phyloP scores from a whole-genome alignment of 805 yeast genomes.

The Scheffersomyces amazonensis region DNA sequence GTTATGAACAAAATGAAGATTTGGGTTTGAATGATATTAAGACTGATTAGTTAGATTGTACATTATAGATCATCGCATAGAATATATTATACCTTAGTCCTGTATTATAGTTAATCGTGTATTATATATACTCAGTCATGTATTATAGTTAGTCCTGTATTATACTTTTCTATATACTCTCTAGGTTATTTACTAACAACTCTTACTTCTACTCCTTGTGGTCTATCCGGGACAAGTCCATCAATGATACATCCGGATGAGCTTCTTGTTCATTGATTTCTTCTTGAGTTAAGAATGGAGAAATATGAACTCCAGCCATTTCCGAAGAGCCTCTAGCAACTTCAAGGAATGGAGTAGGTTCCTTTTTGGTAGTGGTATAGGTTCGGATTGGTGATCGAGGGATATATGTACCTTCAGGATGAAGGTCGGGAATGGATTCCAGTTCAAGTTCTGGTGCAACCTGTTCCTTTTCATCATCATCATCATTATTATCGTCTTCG shows the following conservation, averaged over 20 bases:
- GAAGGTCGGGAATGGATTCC: too few relatives aligned
- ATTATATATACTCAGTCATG: too few relatives aligned
- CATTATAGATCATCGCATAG: too few relatives aligned
- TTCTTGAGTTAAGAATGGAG: background rate
- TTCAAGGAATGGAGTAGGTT: background rate
- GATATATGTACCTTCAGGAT: too few relatives aligned
- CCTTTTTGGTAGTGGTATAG: background rate
- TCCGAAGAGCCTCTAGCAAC: background rate
- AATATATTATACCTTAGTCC: too few relatives aligned
- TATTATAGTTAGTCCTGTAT: too few relatives aligned
- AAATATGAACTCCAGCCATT: background rate
- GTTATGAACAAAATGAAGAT: constrained; percentile 85
- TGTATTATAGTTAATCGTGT: too few relatives aligned
- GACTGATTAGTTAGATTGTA: constrained; percentile 12
- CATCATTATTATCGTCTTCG: constrained; percentile 4
- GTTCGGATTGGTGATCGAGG: background rate
- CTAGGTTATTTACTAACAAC: too few relatives aligned
- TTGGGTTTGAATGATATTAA: constrained; percentile 71
- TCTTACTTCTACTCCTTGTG: too few relatives aligned
- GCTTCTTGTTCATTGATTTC: constrained; percentile 12
- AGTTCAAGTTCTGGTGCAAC: too few relatives aligned
- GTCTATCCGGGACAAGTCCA: background rate
- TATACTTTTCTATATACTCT: too few relatives aligned
- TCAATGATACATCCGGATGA: background rate
- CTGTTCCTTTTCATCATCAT: too few relatives aligned